Evolutionary conservation across 2,329 filamentous ascomycete genomes (phyloP).

Genomic region (Phaeosphaeria sp.): DNA sequence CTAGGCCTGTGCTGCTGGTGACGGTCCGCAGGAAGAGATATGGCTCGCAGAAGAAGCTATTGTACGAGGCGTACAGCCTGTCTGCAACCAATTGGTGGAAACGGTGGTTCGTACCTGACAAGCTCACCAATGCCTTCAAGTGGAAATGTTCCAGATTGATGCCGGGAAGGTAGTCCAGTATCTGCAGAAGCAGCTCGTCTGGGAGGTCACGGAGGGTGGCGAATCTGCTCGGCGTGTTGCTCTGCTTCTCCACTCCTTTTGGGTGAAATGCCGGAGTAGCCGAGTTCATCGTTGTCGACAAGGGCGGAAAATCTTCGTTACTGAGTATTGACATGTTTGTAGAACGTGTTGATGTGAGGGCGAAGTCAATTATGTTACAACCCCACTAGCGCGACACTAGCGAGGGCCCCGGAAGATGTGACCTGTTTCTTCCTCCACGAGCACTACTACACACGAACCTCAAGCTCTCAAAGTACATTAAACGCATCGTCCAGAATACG

Average conservation of each 20-base stretch:
- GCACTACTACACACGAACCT: background rate
- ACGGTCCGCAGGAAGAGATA: slow-evolving; percentile 39
- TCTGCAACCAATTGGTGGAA: slow-evolving; percentile 29
- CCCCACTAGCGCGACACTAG: background rate
- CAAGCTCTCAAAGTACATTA: background rate
- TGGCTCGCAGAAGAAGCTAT: slow-evolving; percentile 30
- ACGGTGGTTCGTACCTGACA: slow-evolving; percentile 31
- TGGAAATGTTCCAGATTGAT: slow-evolving; percentile 22
- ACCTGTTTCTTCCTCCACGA: background rate
- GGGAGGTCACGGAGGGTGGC: slow-evolving; percentile 31
- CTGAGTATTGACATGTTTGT: slow-evolving; percentile 21
- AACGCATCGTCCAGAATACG: too few relatives aligned
- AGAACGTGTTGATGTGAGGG: background rate
- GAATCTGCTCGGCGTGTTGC: too few relatives aligned
- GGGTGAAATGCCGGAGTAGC: background rate
- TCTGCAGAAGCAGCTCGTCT: slow-evolving; percentile 35
- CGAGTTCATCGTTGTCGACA: slow-evolving; percentile 18
- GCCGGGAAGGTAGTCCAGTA: slow-evolving; percentile 30
- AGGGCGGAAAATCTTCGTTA: slow-evolving; percentile 26
- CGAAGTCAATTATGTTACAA: background rate
- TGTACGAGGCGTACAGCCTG: slow-evolving; percentile 27
- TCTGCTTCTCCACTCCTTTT: background rate
- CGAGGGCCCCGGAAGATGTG: background rate
- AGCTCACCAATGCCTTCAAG: slow-evolving; percentile 22
- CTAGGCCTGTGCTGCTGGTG: slow-evolving; percentile 22